Evolutionary conservation across 2,329 filamentous ascomycete species (phyloP).

Genomic region (Trichoderma sp.): DNA sequence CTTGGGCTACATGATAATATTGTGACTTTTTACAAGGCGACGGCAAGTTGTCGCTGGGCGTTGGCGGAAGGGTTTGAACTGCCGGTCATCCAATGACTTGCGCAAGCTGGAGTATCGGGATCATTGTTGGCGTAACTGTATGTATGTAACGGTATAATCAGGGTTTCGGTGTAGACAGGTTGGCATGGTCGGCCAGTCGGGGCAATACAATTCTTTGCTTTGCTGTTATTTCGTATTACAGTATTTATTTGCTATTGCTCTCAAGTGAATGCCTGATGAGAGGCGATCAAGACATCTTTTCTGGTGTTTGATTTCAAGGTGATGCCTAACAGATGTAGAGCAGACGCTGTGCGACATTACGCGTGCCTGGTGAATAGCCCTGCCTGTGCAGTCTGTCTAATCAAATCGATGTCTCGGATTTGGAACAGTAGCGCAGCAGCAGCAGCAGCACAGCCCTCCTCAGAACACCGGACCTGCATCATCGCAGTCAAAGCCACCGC

Average conservation of each 20-base stretch:
- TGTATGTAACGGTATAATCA: constrained; percentile 26
- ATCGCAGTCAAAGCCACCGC: neutral
- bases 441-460: neutral
- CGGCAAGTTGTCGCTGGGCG: constrained; percentile 37
- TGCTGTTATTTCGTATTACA: neutral
- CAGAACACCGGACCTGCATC: neutral
- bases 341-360: constrained; percentile 1
- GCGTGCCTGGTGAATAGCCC: neutral
- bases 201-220: constrained; percentile 19
- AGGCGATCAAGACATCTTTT: neutral
- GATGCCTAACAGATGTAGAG: neutral
- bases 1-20: constrained; percentile 21
- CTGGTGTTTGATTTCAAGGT: neutral
- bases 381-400: neutral
- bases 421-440: neutral
- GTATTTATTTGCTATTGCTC: neutral
- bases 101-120: constrained; percentile 30
- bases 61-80: constrained; percentile 32
- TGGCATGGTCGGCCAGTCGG: constrained; percentile 6
- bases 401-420: neutral
- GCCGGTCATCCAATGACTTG: constrained; percentile 23
- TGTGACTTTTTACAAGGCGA: constrained; percentile 33
- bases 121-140: constrained; percentile 28
- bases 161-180: constrained; percentile 25
- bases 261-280: neutral